Base-by-base conservation (phyloP, 1,284 basidiomycete genomes). In the Sporisorium reilianum region DNA sequence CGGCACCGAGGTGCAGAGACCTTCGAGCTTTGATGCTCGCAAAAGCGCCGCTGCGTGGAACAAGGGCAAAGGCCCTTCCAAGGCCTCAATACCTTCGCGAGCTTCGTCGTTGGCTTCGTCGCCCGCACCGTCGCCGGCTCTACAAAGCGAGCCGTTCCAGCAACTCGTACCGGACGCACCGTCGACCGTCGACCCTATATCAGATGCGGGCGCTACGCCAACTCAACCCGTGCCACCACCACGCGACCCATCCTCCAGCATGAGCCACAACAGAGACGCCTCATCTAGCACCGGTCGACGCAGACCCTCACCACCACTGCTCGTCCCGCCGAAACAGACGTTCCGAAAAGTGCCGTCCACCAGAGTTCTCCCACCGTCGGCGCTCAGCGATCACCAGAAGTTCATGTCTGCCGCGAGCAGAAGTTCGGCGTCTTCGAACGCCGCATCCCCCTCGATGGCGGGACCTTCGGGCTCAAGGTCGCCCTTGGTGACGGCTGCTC, bases 321-420 rank as follows among this genome's bases (percentile, higher is more conserved):
- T 70, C 9, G 66, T 60, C 9, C 63, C 63, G 10, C 72, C 66
- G 14, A 70, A 75, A 32, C 66, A 69, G 54, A 63, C 72, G 4
- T 66, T 53, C 40, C 36, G 56, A 9, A 69, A 70, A 42, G 45
- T 58, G 7, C 72, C 72, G 9, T 70, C 66, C 5, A 45, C 41
- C 10, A 57, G 45, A 26, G 63, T 57, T 5, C 28, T 75, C 18
- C 66, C 66, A 9, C 51, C 72, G 20, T 75, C 66, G 9, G 66
- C 72, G n/a, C 69, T 44, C 14, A 75, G 63, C 22, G 72, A 75
- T 28, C 72, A 75, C 45, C 58, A 70, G n/a, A 65, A 69, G 44
- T 60, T 75, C 28, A 69, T 75, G 59, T 64, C 72, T 8, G 66
- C 63, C 12, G 66, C 54, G 1, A 50, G 32, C n/a, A 41, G 25